Base-by-base conservation (phyloP, 106 monocot genomes). In the Dactylorhiza incarnata region DNA sequence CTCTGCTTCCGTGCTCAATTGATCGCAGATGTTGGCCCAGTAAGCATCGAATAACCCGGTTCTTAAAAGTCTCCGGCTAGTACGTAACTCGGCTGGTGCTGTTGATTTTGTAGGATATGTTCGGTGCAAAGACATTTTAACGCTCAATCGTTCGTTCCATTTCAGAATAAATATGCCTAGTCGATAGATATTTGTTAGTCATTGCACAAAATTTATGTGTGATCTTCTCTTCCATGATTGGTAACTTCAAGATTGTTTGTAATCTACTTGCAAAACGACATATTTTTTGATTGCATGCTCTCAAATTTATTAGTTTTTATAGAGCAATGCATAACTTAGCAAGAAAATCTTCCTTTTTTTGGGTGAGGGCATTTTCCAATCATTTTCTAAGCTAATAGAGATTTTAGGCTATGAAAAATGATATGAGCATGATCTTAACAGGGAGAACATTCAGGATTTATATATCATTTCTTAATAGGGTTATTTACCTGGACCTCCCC, bases 11-110 rank as follows among this genome's bases (percentile, higher is more conserved):
- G 93, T 75, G 96, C 93, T 76, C 85, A 96, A 54, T 84, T 96
- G 75, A 87, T 96, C 81, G 90, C 89, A 48, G 96, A 96, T 83
- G 89, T 93, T 78, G 96, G 96, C 53, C 93, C 93, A 49, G 96
- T 95, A 95, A 86, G 90, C 16, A 62, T 53, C 43, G 15, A 70
- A 45, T 7, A 29, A 70, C 5, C 19, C 46, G 20, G 23, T 66
- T 66, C 26, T 5, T 26, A 66, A 24, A 66, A 37, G 37, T 66
- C 37, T 66, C 24, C 3, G 7, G 2, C n/a, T 23, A 62, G 62
- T 23, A 37, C 1, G 1, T 37, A 62, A 25, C 24, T 7, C n/a
- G 9, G 62, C 23, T 62, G 23, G n/a, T 23, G 10, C 8, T 20
- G 24, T 62, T 62, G 62, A 62, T 62, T 24, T 9, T 62, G 23